phyloP scores from a whole-genome alignment of 164 flowering plant genomes.

The Berberis thunbergii region DNA sequence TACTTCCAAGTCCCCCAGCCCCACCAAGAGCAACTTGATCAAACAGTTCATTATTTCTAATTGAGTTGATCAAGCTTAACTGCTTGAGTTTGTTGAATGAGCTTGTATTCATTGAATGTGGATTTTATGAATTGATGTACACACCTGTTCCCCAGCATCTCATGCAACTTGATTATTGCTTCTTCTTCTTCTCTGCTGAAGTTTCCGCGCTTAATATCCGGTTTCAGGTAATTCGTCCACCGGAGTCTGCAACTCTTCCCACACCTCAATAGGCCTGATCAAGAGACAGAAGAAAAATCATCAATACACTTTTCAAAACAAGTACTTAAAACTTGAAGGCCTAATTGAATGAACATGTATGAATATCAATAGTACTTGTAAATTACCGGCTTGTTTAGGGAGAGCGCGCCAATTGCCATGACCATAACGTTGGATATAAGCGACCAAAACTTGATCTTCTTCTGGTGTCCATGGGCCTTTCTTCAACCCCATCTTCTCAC shows the following conservation, averaged over 20 bases:
- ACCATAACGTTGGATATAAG: conserved; percentile 22
- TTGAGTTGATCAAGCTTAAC: too few relatives aligned
- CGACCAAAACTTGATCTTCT: conserved; percentile 28
- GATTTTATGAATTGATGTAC: not conserved
- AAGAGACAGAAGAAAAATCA: not conserved
- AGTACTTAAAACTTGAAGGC: not conserved
- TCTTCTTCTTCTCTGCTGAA: conserved; percentile 29
- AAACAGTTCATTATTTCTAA: too few relatives aligned
- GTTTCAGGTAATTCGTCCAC: conserved; percentile 36
- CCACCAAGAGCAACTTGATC: too few relatives aligned
- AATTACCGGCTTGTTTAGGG: conserved; percentile 34
- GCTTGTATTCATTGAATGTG: too few relatives aligned
- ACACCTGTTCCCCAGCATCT: conserved; percentile 30
- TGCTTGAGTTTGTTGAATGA: too few relatives aligned
- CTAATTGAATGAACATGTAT: not conserved
- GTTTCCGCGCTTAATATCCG: conserved; percentile 31
- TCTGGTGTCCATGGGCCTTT: conserved; percentile 35
- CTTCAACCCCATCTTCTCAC: conserved; percentile 41
- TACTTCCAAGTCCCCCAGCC: too few relatives aligned
- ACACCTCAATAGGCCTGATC: conserved; percentile 29
- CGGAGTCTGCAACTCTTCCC: conserved; percentile 39
- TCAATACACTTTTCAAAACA: not conserved
- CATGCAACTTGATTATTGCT: conserved; percentile 27
- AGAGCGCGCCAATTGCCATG: conserved; percentile 40
- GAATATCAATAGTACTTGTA: too few relatives aligned